A percentile compares a stretch with the other conserved stretches of the same genome.
phyloP scores from a whole-genome alignment of 148 eudicot genomes.

The Camellia japonica region DNA sequence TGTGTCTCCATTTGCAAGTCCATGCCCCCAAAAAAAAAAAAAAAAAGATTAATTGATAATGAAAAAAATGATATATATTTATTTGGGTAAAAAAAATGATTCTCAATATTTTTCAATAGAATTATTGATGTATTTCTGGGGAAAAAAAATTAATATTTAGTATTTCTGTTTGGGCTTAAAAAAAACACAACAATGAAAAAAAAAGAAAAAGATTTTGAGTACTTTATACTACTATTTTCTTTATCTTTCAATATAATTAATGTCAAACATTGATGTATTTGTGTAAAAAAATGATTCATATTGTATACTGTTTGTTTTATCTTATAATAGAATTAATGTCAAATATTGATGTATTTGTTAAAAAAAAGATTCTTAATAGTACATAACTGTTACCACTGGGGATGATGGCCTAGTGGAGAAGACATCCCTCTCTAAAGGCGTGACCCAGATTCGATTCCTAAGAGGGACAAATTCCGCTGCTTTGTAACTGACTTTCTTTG shows the following conservation, averaged over 20 bases:
- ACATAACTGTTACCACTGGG: not conserved
- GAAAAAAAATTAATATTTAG: too few relatives aligned
- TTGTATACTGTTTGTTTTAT: not conserved
- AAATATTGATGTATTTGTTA: not conserved
- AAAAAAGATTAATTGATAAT: not conserved
- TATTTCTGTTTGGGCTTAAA: not conserved
- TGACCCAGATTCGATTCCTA: not conserved
- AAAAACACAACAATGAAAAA: not conserved
- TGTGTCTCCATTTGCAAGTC: not conserved
- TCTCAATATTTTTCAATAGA: not conserved
- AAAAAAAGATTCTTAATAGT: too few relatives aligned
- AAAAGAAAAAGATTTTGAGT: not conserved
- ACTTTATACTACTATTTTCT: too few relatives aligned
- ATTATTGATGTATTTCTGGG: not conserved
- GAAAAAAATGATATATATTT: too few relatives aligned
- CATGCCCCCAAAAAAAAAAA: not conserved
- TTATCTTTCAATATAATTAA: too few relatives aligned
- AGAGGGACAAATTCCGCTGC: too few relatives aligned
- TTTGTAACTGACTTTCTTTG: not conserved
- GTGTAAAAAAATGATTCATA: not conserved
- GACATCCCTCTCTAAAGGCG: not conserved
- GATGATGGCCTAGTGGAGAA: not conserved
- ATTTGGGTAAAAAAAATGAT: not conserved
- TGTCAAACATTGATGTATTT: too few relatives aligned
- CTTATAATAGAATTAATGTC: not conserved